Evolutionary conservation across 441 rosid species (phyloP).

Genomic region (Aleurites moluccanus): DNA sequence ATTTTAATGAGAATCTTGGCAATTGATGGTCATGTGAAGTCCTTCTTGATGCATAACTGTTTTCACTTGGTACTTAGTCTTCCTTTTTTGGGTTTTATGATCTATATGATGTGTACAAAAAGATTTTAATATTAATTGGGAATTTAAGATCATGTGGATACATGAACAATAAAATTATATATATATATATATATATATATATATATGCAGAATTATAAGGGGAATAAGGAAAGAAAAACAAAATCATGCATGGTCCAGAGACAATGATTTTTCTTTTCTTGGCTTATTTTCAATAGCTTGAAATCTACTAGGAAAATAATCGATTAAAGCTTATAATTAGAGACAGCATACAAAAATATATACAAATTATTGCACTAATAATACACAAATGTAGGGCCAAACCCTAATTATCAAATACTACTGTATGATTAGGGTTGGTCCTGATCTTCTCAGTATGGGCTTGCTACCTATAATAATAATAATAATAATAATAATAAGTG

Average conservation of each 20-base stretch:
- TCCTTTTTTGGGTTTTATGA: background rate
- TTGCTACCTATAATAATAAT: background rate
- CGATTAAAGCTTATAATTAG: conserved; percentile 4
- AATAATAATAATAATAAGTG: background rate
- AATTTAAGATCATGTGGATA: background rate
- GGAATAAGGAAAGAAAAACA: background rate
- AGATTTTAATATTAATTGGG: background rate
- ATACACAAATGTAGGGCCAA: conserved; percentile 12
- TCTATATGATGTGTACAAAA: background rate
- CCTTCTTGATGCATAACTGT: conserved; percentile 7
- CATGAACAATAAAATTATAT: background rate
- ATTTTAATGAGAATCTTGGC: conserved; percentile 17
- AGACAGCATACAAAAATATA: conserved; percentile 17
- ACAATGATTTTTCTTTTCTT: conserved; percentile 6
- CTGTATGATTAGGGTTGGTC: background rate
- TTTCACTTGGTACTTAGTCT: conserved; percentile 5
- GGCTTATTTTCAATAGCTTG: conserved; percentile 21
- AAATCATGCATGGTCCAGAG: background rate
- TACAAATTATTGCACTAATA: conserved; percentile 22
- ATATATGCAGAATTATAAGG: background rate
- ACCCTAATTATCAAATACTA: conserved; percentile 8
- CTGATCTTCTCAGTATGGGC: background rate
- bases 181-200: background rate
- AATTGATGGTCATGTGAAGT: conserved; percentile 27
- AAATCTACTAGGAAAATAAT: conserved; percentile 8